Evolutionary conservation across 495 filamentous ascomycete genomes (phyloP), one percentile per base, ranked within the genome.

Genomic region (Barbatosphaeria neglecta): DNA sequence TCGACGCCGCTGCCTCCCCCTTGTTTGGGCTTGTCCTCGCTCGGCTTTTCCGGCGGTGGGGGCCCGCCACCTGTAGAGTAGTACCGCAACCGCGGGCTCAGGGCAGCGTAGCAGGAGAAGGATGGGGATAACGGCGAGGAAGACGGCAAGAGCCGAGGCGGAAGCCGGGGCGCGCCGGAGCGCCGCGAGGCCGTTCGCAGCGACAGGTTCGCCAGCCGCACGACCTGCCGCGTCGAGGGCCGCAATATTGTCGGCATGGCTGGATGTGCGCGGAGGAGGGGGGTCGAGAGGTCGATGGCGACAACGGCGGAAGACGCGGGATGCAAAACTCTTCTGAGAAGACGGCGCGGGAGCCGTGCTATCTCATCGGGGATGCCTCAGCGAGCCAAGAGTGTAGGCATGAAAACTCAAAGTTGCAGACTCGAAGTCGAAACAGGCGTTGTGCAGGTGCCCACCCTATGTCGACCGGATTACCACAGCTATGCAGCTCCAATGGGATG

Each of bases 181-280:
- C 22, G 55, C 2, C 51, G 42, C 19, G 58, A 40, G 37, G 49
- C 41, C n/a, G 59, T 48, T 31, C 49, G 42, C 19, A 62, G 43
- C 11, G 56, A 51, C 42, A 48, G 31, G 41, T 52, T 48, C 9
- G 57, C 55, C 49, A 51, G 49, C 28, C 45, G 54, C 47, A 53
- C 59, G 45, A 62, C 52, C 48, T 57, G 58, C 48, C 50, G 52
- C 24, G 56, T 48, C 17, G 59, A 55, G 17, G 56, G 48, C 28
- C 61, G 57, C 39, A 64, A 56, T 51, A 61, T 56, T 38, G 48
- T 48, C 23, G 49, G 35, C 46, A 47, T 50, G 41, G 45, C 28
- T 35, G 31, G 43, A 20, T 2, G 16, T 22, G 43, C 1, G 23
- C 20, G 37, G 11, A 15, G 24, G 28, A 35, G 45, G 25, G 28